Percentiles rank a stretch among this genome's conserved stretches.
Evolutionary conservation across 495 filamentous ascomycete species (phyloP).

Genomic region (Acidiella bohemica): DNA sequence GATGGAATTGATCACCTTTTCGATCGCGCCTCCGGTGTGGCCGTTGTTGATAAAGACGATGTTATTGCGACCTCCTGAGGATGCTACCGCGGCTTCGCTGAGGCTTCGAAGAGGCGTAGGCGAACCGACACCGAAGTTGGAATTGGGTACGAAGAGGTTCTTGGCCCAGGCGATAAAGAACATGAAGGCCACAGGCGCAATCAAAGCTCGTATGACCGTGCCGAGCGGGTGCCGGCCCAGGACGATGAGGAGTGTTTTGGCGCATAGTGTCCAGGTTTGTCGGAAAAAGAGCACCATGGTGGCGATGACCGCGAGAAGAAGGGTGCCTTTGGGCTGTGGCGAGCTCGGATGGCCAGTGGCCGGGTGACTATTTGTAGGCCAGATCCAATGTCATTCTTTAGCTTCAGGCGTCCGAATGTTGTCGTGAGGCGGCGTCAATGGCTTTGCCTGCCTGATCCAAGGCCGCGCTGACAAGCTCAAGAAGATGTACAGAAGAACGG

Average conservation of each 20-base stretch:
- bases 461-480: too few relatives aligned
- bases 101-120: conserved; percentile 46
- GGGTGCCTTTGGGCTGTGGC: too few relatives aligned
- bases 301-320: too few relatives aligned
- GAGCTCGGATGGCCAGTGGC: too few relatives aligned
- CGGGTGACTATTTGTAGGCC: too few relatives aligned
- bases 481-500: too few relatives aligned
- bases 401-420: too few relatives aligned
- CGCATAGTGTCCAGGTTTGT: conserved; percentile 59
- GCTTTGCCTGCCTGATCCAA: too few relatives aligned
- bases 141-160: conserved; percentile 30
- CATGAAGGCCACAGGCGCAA: conserved; percentile 58
- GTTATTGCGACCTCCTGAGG: conserved; percentile 37
- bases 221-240: conserved; percentile 48
- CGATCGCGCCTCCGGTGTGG: conserved; percentile 53
- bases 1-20: conserved; percentile 51
- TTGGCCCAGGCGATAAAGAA: conserved; percentile 26
- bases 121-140: conserved; percentile 49
- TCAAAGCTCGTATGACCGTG: conserved; percentile 53
- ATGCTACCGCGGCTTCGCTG: conserved; percentile 39
- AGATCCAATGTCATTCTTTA: too few relatives aligned
- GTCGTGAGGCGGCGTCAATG: too few relatives aligned
- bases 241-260: conserved; percentile 62
- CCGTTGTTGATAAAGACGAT: conserved; percentile 76
- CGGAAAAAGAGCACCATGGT: conserved; percentile 46